phyloP scores from a whole-genome alignment of 176 grass and related monocot species.

The Aegilops longissima region DNA sequence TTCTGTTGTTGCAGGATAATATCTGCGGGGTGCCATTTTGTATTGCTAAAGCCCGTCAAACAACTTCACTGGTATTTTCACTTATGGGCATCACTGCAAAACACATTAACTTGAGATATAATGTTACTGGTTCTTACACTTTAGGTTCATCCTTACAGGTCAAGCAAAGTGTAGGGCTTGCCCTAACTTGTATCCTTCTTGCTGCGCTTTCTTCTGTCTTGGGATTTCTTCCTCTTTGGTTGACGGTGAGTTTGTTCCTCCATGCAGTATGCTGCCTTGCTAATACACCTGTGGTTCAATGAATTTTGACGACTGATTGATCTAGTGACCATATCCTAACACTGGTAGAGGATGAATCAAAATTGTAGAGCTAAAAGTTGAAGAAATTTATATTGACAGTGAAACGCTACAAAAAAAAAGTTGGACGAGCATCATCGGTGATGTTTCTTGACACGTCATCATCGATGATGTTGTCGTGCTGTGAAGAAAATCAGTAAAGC shows the following conservation, averaged over 20 bases:
- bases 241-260: slow-evolving; percentile 65
- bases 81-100: too few relatives aligned
- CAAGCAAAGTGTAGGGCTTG: slow-evolving; percentile 98
- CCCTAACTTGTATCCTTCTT: slow-evolving; percentile 84
- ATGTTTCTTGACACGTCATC: too few relatives aligned
- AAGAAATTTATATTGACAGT: too few relatives aligned
- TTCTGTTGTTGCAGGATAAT: slow-evolving; percentile 84
- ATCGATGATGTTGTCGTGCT: too few relatives aligned
- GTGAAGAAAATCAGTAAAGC: too few relatives aligned
- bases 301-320: neutral
- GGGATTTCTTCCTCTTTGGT: slow-evolving; percentile 98
- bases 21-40: slow-evolving; percentile 86
- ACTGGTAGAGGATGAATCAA: too few relatives aligned
- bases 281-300: neutral
- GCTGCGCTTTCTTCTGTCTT: slow-evolving; percentile 93
- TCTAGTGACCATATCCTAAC: too few relatives aligned
- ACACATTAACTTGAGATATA: too few relatives aligned
- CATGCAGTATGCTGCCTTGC: slow-evolving; percentile 7
- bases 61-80: slow-evolving; percentile 72
- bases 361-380: too few relatives aligned
- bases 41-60: slow-evolving; percentile 91
- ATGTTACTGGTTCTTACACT: slow-evolving; percentile 5
- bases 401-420: too few relatives aligned
- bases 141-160: slow-evolving; percentile 61
- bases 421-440: too few relatives aligned